Base-by-base conservation (phyloP, 169 alveolate species). In the Plasmodium cynomolgi region DNA sequence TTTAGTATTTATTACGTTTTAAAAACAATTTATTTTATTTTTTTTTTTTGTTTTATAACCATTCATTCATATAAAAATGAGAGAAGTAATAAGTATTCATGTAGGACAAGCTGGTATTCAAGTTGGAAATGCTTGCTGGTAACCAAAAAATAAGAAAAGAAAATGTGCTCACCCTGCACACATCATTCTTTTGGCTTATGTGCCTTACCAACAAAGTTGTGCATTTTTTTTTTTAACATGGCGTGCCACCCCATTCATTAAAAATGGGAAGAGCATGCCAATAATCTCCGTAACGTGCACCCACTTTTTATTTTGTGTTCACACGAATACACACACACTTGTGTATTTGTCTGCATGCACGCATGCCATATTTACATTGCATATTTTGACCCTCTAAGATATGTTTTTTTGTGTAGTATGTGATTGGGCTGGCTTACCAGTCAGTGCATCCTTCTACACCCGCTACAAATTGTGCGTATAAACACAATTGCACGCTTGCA, bases 61-160 rank as follows among this genome's bases (percentile, higher is more conserved):
- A 44, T n/a, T 58, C 73, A 81, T 29, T 20, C 68, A 90, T 79
- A 41, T 80, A 88, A 90, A 90, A 90, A 90, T 90, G 94, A 90
- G 94, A 90, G 94, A 90, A 90, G 94, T 98, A 84, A 98, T 99
- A 93, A 98, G 99, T 95, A 98, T 99, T 88, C 99, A 99, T 97
- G 99, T 99, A 91, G 99, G 99, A 82, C 99, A 99, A 96, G 99
- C 99, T 79, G 99, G 99, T 91, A 98, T 99, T 88, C 99, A 99
- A 97, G 98, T 99, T 54, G 99, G 99, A 84, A 98, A 98, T 95
- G 94, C 94, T 34, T 90, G 94, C 94, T 90, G 94, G 94, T 90
- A 90, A 83, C 47, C 73, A 81, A 86, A 86, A 71, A 73, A 29
- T 31, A 29, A 33, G 79, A 41, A 23, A 84, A 54, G 41, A 23